phyloP scores from a whole-genome alignment of 2,329 filamentous ascomycete genomes.

The Triangularia verruculosa region DNA sequence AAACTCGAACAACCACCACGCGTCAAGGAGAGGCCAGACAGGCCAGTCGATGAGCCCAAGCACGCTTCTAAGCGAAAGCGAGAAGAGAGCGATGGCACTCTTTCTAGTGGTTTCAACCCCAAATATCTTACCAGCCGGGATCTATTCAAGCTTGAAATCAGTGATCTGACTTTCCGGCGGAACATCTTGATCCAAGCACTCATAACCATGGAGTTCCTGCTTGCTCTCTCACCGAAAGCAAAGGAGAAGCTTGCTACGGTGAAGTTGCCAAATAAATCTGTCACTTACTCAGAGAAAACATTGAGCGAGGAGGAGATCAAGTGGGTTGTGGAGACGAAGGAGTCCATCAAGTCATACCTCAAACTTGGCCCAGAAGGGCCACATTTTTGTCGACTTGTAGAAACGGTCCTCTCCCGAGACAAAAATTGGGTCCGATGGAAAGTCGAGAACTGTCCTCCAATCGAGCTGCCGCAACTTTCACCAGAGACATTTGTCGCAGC shows the following conservation, averaged over 20 bases:
- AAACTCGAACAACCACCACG: conserved; percentile 47
- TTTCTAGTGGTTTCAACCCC: conserved; percentile 80
- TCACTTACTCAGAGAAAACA: conserved; percentile 73
- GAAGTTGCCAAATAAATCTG: conserved; percentile 73
- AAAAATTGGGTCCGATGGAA: conserved; percentile 99
- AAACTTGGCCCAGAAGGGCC: conserved; percentile 77
- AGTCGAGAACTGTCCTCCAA: conserved; percentile 84
- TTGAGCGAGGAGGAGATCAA: conserved; percentile 82
- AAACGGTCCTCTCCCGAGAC: conserved; percentile 90
- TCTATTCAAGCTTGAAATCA: conserved; percentile 93
- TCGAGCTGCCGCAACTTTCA: conserved; percentile 71
- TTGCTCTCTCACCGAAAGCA: conserved; percentile 80
- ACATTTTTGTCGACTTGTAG: conserved; percentile 94
- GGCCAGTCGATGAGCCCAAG: conserved; percentile 59
- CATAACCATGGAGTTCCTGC: conserved; percentile 89
- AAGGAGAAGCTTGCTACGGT: conserved; percentile 74
- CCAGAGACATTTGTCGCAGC: conserved; percentile 67
- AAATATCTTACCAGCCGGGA: conserved; percentile 98
- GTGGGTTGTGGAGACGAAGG: conserved; percentile 80
- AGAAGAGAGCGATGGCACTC: conserved; percentile 57
- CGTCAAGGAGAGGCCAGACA: conserved; percentile 37
- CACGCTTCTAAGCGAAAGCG: conserved; percentile 70
- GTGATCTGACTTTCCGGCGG: conserved; percentile 88
- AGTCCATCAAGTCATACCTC: conserved; percentile 77
- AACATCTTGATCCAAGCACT: conserved; percentile 94